Base-by-base conservation (phyloP, 495 filamentous ascomycete genomes). In the Aspergillus coremiiformis region DNA sequence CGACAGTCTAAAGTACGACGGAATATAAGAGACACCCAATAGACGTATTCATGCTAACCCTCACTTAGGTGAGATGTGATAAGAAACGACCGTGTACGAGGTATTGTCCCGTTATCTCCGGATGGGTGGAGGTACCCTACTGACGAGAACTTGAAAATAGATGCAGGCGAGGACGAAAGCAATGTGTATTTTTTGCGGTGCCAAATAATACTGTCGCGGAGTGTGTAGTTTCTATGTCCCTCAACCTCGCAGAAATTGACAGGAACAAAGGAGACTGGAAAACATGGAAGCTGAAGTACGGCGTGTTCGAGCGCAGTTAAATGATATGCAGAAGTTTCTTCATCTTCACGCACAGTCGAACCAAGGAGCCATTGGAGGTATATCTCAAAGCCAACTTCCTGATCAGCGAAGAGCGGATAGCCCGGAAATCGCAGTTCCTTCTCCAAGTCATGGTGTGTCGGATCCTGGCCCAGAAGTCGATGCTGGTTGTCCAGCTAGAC, bases 71-170 rank as follows among this genome's bases (percentile, higher is more conserved):
- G 14, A 63, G 58, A 64, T 72, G 69, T 47, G 69, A 72, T 52
- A 67, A 63, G n/a, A 63, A 67, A 42, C 54, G 62, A 21, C 69
- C 69, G 12, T 72, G 69, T 54, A 62, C 66, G 33, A 66, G 69
- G 69, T 64, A 51, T 48, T 9, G 33, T 41, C 14, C 6, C 24
- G n/a, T 4, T 27, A 1, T 24, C 20, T 10, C 8, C n/a, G n/a
- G n/a, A n/a, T n/a, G n/a, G n/a, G n/a, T n/a, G n/a, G n/a, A n/a
- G n/a, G n/a, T n/a, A n/a, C n/a, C n/a, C n/a, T n/a, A n/a, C n/a
- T n/a, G n/a, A n/a, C n/a, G n/a, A n/a, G n/a, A n/a, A n/a, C n/a
- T n/a, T n/a, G n/a, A n/a, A n/a, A 35, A 3, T 27, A 70, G 69
- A 56, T 72, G 69, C 33, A 58, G 63, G 11, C 66, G 66, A 37